Evolutionary conservation across 164 flowering plant species (phyloP).

Genomic region (Taxillus chinensis): DNA sequence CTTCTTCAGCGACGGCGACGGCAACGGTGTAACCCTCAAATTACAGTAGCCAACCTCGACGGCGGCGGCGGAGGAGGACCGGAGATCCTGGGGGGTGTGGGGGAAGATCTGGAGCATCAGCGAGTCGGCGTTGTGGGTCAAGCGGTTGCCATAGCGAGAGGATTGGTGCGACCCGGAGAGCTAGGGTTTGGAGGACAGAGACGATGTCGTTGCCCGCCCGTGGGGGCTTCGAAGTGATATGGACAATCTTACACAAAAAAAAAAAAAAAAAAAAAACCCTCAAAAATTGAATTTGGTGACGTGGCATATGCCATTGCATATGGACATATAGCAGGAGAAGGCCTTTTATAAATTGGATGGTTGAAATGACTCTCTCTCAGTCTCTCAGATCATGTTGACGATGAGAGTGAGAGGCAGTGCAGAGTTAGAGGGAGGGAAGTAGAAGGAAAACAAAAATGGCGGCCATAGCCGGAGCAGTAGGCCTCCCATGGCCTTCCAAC

Average conservation of each 20-base stretch:
- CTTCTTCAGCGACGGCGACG: too few relatives aligned
- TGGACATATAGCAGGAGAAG: too few relatives aligned
- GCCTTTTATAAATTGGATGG: too few relatives aligned
- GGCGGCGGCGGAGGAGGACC: slow-evolving; percentile 12
- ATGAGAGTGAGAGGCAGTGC: neutral
- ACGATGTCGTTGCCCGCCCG: too few relatives aligned
- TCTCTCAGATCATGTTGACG: too few relatives aligned
- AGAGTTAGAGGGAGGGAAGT: neutral
- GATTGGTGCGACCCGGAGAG: slow-evolving; percentile 40
- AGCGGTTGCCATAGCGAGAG: slow-evolving; percentile 70
- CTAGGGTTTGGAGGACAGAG: slow-evolving; percentile 37
- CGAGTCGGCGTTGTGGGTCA: slow-evolving; percentile 21
- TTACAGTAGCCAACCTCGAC: slow-evolving; percentile 43
- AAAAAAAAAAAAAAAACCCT: too few relatives aligned
- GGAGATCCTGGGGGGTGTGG: slow-evolving; percentile 10
- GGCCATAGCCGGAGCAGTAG: slow-evolving; percentile 15
- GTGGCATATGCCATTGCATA: too few relatives aligned
- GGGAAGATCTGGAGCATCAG: slow-evolving; percentile 31
- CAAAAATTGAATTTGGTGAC: too few relatives aligned
- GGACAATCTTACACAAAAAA: too few relatives aligned
- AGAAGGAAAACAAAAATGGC: slow-evolving; percentile 4
- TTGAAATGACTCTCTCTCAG: too few relatives aligned
- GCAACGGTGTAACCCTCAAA: too few relatives aligned
- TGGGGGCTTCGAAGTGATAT: slow-evolving; percentile 42
- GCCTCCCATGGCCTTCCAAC: slow-evolving; percentile 4